A percentile compares a stretch with the other conserved stretches of the same genome.
These are phyloP conservation scores for Trichosanthes cucumerina DNA, from an alignment of 306 rosid species.

Conservation along the genomic window DNA sequence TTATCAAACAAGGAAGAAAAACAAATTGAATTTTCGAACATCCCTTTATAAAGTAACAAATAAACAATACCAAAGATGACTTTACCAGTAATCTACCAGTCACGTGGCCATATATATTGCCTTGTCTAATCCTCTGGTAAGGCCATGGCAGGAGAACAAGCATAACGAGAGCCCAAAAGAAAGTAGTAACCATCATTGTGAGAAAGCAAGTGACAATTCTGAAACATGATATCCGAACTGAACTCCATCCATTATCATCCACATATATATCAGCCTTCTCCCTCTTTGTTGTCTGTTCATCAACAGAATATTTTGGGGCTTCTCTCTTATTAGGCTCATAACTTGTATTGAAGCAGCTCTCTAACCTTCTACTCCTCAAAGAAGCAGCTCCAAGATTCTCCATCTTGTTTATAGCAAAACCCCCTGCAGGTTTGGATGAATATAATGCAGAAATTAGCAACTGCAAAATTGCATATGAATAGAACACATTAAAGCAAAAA, in stretches of 20 bases:
- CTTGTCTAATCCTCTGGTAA: constrained; percentile 42
- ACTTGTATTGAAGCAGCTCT: constrained; percentile 36
- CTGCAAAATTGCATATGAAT: background rate
- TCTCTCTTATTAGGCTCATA: constrained; percentile 26
- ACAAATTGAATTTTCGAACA: background rate
- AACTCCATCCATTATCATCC: constrained; percentile 39
- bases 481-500: background rate
- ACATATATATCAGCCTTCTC: constrained; percentile 7
- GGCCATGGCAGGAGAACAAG: constrained; percentile 54
- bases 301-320: constrained; percentile 17
- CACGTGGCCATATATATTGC: constrained; percentile 60
- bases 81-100: constrained; percentile 56
- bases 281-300: constrained; percentile 16
- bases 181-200: constrained; percentile 46
- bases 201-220: constrained; percentile 43
- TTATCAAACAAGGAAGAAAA: background rate
- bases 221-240: constrained; percentile 30
- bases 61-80: background rate
- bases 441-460: background rate
- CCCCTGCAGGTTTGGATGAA: background rate
- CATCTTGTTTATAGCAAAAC: background rate
- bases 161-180: constrained; percentile 48
- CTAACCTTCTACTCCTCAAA: constrained; percentile 41
- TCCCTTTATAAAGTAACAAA: background rate
- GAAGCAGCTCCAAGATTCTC: constrained; percentile 26